These are phyloP conservation scores for Hymenoscyphus fructigenus DNA, from an alignment of 2,329 filamentous ascomycete genomes.

Conservation along the genomic window DNA sequence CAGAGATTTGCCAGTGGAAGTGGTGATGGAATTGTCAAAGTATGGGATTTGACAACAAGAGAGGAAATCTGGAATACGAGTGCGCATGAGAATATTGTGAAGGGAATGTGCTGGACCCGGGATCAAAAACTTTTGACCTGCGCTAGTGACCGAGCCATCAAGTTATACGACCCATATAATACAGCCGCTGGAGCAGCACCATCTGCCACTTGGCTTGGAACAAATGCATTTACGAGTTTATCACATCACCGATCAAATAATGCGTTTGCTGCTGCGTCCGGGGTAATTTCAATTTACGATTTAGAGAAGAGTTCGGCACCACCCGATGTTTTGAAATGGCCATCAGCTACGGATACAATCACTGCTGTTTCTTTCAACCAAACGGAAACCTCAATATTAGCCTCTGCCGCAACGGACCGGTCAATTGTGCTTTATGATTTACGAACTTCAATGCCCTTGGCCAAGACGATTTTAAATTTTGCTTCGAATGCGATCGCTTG, in stretches of 20 bases:
- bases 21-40: slow-evolving; percentile 91
- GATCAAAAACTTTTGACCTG: slow-evolving; percentile 85
- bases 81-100: slow-evolving; percentile 92
- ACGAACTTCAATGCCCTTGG: slow-evolving; percentile 78
- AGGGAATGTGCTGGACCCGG: slow-evolving; percentile 84
- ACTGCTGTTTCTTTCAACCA: slow-evolving; percentile 88
- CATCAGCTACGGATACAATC: slow-evolving; percentile 86
- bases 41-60: slow-evolving; percentile 76
- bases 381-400: slow-evolving; percentile 87
- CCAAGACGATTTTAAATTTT: slow-evolving; percentile 78
- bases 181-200: slow-evolving; percentile 67
- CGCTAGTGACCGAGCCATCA: slow-evolving; percentile 81
- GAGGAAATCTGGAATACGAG: slow-evolving; percentile 75
- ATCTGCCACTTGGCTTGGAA: slow-evolving; percentile 79
- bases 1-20: slow-evolving; percentile 78
- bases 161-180: slow-evolving; percentile 88
- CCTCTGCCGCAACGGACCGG: slow-evolving; percentile 80
- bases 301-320: slow-evolving; percentile 77
- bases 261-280: slow-evolving; percentile 77
- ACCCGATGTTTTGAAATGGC: slow-evolving; percentile 82
- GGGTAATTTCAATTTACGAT: slow-evolving; percentile 84
- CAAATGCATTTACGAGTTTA: slow-evolving; percentile 77
- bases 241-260: slow-evolving; percentile 78
- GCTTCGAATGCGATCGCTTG: slow-evolving; percentile 82
- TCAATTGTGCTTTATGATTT: slow-evolving; percentile 90